These are phyloP conservation scores for Fusarium sp. DNA, from an alignment of 2,329 filamentous ascomycete genomes.

Conservation along the genomic window DNA sequence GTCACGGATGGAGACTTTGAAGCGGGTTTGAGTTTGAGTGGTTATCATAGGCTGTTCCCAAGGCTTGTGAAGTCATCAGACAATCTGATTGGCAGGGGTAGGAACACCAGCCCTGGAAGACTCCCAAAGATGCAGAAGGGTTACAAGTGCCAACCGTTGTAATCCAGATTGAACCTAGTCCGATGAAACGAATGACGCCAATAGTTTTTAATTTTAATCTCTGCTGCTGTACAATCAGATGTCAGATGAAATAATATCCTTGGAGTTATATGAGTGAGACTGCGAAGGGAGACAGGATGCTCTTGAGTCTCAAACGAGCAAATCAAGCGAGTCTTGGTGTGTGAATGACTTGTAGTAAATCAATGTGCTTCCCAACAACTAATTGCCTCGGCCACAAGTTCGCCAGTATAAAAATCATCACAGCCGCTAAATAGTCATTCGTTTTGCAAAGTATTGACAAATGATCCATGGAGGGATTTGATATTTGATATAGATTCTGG, in stretches of 20 bases:
- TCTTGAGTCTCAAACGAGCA: neutral
- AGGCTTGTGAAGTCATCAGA: slow-evolving; percentile 37
- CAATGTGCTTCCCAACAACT: neutral
- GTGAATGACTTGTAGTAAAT: slow-evolving; percentile 8
- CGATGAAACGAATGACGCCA: slow-evolving; percentile 23
- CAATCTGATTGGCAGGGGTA: slow-evolving; percentile 34
- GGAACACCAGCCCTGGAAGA: slow-evolving; percentile 1
- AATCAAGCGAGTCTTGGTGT: neutral
- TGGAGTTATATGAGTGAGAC: neutral
- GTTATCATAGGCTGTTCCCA: slow-evolving; percentile 40
- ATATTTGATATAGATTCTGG: neutral
- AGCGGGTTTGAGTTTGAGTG: slow-evolving; percentile 22
- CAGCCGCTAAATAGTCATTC: neutral
- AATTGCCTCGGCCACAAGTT: slow-evolving; percentile 1
- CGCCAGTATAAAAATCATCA: neutral
- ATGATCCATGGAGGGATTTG: neutral
- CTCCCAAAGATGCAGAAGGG: slow-evolving; percentile 8
- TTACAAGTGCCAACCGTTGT: slow-evolving; percentile 15
- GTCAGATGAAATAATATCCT: neutral
- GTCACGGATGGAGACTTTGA: neutral
- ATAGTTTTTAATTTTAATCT: neutral
- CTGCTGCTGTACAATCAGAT: neutral
- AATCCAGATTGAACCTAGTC: slow-evolving; percentile 18
- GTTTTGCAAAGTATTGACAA: neutral
- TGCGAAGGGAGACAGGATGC: neutral